Percentiles rank a stretch among this genome's conserved stretches.
These are phyloP conservation scores for Rhodocollybia butyracea DNA, from an alignment of 768 basidiomycete species.

Conservation along the genomic window DNA sequence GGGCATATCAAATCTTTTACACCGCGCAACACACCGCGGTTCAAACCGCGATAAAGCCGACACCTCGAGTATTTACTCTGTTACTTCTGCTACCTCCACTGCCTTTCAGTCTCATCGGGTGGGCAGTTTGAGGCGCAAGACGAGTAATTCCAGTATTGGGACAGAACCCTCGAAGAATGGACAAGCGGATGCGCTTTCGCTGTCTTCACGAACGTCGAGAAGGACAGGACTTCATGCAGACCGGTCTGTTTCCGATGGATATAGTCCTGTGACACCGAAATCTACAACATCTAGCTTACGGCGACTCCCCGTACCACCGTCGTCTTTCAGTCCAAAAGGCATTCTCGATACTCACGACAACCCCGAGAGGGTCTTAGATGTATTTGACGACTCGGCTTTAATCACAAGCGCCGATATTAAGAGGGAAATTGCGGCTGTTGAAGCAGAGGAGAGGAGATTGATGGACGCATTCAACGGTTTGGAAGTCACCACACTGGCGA, in stretches of 20 bases:
- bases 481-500: conserved; percentile 65
- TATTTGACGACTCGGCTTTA: conserved; percentile 54
- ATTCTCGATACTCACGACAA: conserved; percentile 31
- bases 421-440: conserved; percentile 62
- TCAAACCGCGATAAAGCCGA: conserved; percentile 35
- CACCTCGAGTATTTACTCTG: conserved; percentile 39
- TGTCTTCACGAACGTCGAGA: conserved; percentile 40
- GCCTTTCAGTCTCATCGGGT: conserved; percentile 31
- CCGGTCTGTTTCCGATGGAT: conserved; percentile 24
- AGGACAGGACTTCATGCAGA: conserved; percentile 16
- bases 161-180: conserved; percentile 35
- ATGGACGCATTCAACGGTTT: conserved; percentile 81
- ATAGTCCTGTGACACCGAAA: conserved; percentile 32
- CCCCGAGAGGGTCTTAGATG: conserved; percentile 29
- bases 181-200: conserved; percentile 37
- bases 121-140: conserved; percentile 42
- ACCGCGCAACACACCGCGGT: conserved; percentile 31
- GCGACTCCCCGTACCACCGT: conserved; percentile 52
- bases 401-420: conserved; percentile 62
- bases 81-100: conserved; percentile 33
- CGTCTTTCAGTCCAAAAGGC: conserved; percentile 45
- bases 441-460: conserved; percentile 66
- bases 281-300: conserved; percentile 44
- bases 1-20: conserved; percentile 48
- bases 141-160: conserved; percentile 45